Conservation (phyloP, 371 early-diverging fungal species). For the Blakeslea trispora region DNA sequence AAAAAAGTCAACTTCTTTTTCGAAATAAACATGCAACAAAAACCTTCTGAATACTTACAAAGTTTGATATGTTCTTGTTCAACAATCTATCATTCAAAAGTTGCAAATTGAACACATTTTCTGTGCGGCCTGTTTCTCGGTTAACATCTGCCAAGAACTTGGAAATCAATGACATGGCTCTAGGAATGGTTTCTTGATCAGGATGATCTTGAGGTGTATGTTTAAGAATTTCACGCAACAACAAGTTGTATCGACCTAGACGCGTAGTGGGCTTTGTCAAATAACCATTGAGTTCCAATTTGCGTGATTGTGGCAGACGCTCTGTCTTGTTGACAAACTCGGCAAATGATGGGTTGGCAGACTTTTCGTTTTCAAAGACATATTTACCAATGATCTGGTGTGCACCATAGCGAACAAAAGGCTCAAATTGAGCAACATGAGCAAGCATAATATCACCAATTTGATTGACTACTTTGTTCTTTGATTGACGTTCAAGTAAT, state of each 20-base stretch:
- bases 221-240: constrained; percentile 85
- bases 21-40: no score
- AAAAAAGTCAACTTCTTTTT: background rate
- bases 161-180: constrained; percentile 69
- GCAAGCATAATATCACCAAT: constrained; percentile 86
- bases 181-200: constrained; percentile 67
- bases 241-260: constrained; percentile 85
- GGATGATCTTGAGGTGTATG: constrained; percentile 81
- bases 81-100: constrained; percentile 42
- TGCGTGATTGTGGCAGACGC: constrained; percentile 76
- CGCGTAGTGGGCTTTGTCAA: constrained; percentile 86
- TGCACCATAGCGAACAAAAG: constrained; percentile 88
- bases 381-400: constrained; percentile 86
- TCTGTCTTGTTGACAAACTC: constrained; percentile 77
- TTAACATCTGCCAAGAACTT: constrained; percentile 79
- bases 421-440: constrained; percentile 72
- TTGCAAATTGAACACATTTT: constrained; percentile 55
- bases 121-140: constrained; percentile 78
- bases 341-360: constrained; percentile 65
- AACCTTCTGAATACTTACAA: no score
- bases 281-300: constrained; percentile 81
- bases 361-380: constrained; percentile 78
- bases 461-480: constrained; percentile 68
- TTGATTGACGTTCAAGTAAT: constrained; percentile 72
- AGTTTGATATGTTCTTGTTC: constrained; percentile 65